These are phyloP conservation scores for Neurospora sp. DNA, from an alignment of 495 filamentous ascomycete genomes.

Conservation along the genomic window DNA sequence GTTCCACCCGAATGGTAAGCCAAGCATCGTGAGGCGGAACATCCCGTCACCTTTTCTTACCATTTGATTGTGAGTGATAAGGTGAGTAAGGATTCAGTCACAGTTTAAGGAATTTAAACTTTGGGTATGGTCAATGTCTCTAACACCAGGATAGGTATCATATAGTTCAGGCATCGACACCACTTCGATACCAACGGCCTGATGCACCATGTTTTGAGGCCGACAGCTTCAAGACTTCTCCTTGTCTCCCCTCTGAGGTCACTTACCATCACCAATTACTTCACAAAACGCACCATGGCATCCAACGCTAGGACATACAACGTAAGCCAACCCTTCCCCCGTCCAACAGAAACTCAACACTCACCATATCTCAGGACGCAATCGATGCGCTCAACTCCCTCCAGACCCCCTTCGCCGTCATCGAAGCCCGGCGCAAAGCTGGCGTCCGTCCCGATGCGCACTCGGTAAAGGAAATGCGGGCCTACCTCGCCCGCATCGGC, in stretches of 20 bases:
- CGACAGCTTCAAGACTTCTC: neutral
- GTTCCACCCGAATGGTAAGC: neutral
- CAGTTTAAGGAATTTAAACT: neutral
- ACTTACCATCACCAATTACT: neutral
- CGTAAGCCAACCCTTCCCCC: neutral
- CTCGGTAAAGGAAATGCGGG: conserved; percentile 65
- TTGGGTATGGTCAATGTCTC: neutral
- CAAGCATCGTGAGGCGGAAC: neutral
- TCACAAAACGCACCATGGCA: conserved; percentile 7
- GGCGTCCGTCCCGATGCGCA: conserved; percentile 56
- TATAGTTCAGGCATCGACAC: neutral
- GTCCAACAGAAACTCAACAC: neutral
- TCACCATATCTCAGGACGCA: conserved; percentile 49
- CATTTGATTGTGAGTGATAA: neutral
- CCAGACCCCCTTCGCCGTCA: conserved; percentile 72
- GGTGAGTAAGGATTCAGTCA: neutral
- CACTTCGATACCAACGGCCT: neutral
- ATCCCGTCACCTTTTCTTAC: neutral
- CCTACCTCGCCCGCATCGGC: conserved; percentile 67
- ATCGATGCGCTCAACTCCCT: conserved; percentile 80
- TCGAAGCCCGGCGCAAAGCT: conserved; percentile 64
- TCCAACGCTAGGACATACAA: conserved; percentile 13
- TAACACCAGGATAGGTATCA: neutral
- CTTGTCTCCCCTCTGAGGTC: neutral
- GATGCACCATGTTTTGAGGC: neutral